Evolutionary conservation across 2,329 filamentous ascomycete species (phyloP), one percentile per base, ranked within the genome.

Genomic region (Lachnellula arida): DNA sequence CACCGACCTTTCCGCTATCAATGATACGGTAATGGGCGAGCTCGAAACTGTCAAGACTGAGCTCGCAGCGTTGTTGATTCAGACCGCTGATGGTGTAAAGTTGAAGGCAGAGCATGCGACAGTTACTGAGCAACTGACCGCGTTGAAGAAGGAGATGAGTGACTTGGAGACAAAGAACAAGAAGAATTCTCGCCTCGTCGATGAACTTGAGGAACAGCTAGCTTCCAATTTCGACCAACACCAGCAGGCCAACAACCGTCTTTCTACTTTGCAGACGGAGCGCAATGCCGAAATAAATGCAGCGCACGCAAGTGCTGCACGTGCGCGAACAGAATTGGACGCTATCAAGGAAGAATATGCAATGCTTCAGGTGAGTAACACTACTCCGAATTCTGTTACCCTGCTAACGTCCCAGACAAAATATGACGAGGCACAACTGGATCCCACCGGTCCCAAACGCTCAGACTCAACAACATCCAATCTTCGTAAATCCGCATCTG

Each of bases 141-240:
- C 81, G 5, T 76, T 93, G 61, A 85, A 85, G 72, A 83, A 84
- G 70, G 85, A 84, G 68, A 83, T 87, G 72, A 66, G 69, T 7
- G 82, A 86, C 44, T 73, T 88, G 22, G 81, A 86, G 65, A 77
- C 72, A 43, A 80, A 80, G 74, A 96, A 95, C 78, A 87, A 91
- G 76, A 97, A 96, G 80, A 95, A 94, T 72, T 88, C 89, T 43
- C 85, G 91, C 22, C 78, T 99, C 12, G 90, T 99, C 8, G 91
- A 97, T 71, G 93, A 99, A 74, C 85, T 99, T 5, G 94, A 99
- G 73, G 93, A 97, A 66, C 94, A 99, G 72, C 84, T 99, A 53
- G 92, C 93, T 69, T 90, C 82, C 70, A 97, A 94, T 74, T 99
- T 91, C 73, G 94, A 99, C 68, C 89, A 96, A 70, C 91, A 93